Evolutionary conservation across 139 green algal species (phyloP), one percentile per base, ranked within the genome.

Genomic region (Chlorella sp.): DNA sequence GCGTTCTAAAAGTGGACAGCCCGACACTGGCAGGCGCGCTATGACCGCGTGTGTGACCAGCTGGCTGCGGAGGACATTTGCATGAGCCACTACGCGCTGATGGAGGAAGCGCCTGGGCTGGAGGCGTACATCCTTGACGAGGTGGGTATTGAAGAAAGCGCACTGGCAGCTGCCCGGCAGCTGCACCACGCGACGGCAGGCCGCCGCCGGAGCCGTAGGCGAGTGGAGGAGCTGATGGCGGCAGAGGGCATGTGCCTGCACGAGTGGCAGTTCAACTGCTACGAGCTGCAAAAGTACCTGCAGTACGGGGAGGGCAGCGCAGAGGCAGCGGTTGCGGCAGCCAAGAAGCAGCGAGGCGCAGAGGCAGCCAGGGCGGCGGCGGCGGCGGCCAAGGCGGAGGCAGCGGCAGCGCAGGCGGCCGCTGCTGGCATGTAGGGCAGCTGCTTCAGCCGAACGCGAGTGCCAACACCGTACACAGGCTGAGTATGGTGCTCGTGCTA

Each of bases 211-310:
- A 40, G 37, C 78, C 78, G 78, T 24, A 24, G 22, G 22, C 39
- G 42, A 21, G 39, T 83, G 78, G 9, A 5, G 39, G 39, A 26
- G 39, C 37, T 53, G 39, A 30, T 83, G 39, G 26, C 21, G 28
- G 78, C 78, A 37, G 71, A 78, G 71, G 71, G 28, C 71, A 78
- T 78, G 71, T 14, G 36, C 32, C 34, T 78, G 32, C 28, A 39
- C 14, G 12, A 78, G 12, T 78, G 71, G 71, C 28, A 78, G 71
- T 3, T 16, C 30, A n/a, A 34, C 3, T 78, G 71, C 71, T 78
- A 78, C 71, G 71, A 78, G 71, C 71, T 78, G 71, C 32, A 34
- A n/a, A 78, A 78, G 71, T 78, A 78, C 18, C 32, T 78, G 71
- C 32, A 14, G 7, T 78, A 78, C 32, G 71, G 3, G 14, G 71